Evolutionary conservation across 257 asterid species (phyloP).

Genomic region (Jacaranda copaia): DNA sequence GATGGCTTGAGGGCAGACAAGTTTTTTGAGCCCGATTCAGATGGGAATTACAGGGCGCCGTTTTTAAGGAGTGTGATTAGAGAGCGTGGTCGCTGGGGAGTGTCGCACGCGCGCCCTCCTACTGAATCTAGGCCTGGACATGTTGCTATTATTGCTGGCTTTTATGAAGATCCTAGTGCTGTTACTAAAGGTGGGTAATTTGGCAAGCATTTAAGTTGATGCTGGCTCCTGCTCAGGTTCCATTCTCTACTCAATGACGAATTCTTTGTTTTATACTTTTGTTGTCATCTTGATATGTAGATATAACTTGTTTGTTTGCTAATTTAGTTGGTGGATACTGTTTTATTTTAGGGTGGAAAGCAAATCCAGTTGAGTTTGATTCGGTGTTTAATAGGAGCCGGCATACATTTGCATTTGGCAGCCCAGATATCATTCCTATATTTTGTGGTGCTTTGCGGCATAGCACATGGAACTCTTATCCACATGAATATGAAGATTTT

Average conservation of each 20-base stretch:
- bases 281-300: conserved; percentile 10
- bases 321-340: conserved; percentile 31
- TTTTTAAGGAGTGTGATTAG: conserved; percentile 88
- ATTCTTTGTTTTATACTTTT: background rate
- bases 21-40: conserved; percentile 88
- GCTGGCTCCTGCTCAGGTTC: conserved; percentile 11
- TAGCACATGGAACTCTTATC: conserved; percentile 89
- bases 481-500: conserved; percentile 91
- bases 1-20: conserved; percentile 98
- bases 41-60: conserved; percentile 87
- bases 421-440: conserved; percentile 94
- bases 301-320: conserved; percentile 15
- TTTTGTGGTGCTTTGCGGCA: conserved; percentile 87
- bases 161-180: conserved; percentile 99
- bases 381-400: conserved; percentile 93
- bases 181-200: conserved; percentile 84
- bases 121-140: conserved; percentile 99
- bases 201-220: conserved; percentile 19
- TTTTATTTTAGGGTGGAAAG: conserved; percentile 83
- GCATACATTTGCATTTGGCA: conserved; percentile 92
- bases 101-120: conserved; percentile 98
- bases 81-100: conserved; percentile 98
- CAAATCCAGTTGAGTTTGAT: conserved; percentile 98
- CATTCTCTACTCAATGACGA: background rate
- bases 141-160: conserved; percentile 97